Evolutionary conservation across 176 grass and related monocot genomes (phyloP), one percentile per base, ranked within the genome.

Genomic region (Olyra latifolia): DNA sequence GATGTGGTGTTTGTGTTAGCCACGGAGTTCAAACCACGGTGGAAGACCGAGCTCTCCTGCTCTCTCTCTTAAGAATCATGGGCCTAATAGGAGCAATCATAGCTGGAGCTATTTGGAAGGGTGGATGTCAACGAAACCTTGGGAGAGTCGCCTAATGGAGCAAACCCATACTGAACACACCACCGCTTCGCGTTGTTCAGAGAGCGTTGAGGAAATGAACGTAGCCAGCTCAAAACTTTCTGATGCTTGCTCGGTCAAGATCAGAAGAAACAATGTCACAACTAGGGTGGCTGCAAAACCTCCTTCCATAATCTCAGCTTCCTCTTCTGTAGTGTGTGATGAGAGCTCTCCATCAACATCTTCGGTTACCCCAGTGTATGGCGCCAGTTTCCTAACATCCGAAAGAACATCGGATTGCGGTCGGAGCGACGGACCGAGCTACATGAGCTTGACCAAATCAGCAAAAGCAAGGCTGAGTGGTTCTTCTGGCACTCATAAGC

Each of bases 391-490:
- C 45, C n/a, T 23, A 22, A 44, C 69, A 69, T 75, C 81, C 6
- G 87, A 89, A 30, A 63, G 81, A 73, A 83, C 62, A 63, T 84
- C 77, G 24, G 87, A 90, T 46, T 74, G 80, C 65, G 62, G 84
- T 73, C 82, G 75, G 3, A 66, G 43, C 48, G 29, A 71, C 53
- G 74, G 63, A 15, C 78, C 89, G 8, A 97, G 27, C 79, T 97
- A 97, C 70, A 92, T 97, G 91, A 83, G 56, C 80, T 71, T 85
- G 85, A 97, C 94, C 11, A 87, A 98, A 76, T 90, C 95, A 4
- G 90, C 87, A 32, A 94, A 91, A 72, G 89, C 92, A 76, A 98
- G 86, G 77, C 62, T 79, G 65, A 89, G 74, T 61, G 59, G 69
- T 23, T 79, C 48, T 45, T 77, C 29, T 46, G 41, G 83, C 60